Percentiles rank a stretch among this genome's conserved stretches.
phyloP scores from a whole-genome alignment of 495 filamentous ascomycete genomes.

The Ramalina peruviana region DNA sequence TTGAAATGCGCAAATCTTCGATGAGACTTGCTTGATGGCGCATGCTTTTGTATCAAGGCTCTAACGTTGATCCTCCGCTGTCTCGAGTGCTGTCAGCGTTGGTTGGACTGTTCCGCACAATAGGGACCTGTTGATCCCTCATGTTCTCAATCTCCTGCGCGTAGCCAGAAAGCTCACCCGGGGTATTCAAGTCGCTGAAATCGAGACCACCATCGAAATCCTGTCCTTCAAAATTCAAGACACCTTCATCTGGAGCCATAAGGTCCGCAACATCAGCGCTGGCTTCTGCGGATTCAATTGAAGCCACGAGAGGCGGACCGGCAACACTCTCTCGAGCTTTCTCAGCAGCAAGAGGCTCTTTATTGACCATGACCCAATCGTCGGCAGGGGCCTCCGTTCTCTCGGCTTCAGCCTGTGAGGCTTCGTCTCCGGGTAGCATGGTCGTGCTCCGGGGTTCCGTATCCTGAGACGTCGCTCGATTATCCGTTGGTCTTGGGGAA shows the following conservation, averaged over 20 bases:
- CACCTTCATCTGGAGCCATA: not conserved
- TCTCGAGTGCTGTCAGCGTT: no score
- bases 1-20: not conserved
- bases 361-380: conserved; percentile 48
- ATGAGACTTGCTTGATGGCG: not conserved
- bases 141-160: conserved; percentile 34
- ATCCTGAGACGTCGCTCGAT: not conserved
- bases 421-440: no score
- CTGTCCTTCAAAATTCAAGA: conserved; percentile 25
- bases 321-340: conserved; percentile 2
- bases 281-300: conserved; percentile 18
- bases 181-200: conserved; percentile 46
- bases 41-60: no score
- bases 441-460: not conserved
- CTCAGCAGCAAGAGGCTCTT: conserved; percentile 20
- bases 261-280: conserved; percentile 11
- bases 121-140: conserved; percentile 13
- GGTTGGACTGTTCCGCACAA: conserved; percentile 36
- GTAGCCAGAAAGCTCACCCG: conserved; percentile 47
- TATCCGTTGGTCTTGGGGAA: no score
- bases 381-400: conserved; percentile 27
- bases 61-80: no score
- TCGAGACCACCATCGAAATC: conserved; percentile 32
- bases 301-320: conserved; percentile 9
- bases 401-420: not conserved